These are phyloP conservation scores for Mycena galericulata DNA, from an alignment of 768 basidiomycete genomes.

Conservation along the genomic window DNA sequence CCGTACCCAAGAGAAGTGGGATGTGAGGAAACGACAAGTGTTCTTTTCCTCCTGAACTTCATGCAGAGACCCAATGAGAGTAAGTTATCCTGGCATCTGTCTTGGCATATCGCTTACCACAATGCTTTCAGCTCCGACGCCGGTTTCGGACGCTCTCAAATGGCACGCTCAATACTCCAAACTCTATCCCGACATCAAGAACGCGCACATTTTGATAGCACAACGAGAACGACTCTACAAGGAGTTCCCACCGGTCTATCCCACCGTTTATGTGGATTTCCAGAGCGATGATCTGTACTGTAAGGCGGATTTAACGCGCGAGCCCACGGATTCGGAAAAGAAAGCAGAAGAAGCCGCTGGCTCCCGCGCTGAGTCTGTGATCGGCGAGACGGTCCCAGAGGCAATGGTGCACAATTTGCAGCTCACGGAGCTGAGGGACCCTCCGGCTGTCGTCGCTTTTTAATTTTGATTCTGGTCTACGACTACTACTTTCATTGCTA, in stretches of 20 bases:
- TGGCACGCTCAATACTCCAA: neutral
- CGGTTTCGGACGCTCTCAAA: neutral
- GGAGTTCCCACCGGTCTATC: neutral
- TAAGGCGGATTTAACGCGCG: neutral
- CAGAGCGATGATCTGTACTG: neutral
- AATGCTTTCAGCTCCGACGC: neutral
- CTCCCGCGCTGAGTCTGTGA: too few species aligned
- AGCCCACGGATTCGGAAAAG: neutral
- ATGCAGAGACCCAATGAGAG: neutral
- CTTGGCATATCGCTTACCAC: neutral
- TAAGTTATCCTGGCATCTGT: neutral
- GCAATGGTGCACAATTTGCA: too few species aligned
- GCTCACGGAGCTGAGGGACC: too few species aligned
- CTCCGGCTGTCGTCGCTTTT: too few species aligned
- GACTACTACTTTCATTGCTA: too few species aligned
- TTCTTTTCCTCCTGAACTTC: neutral
- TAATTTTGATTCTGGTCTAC: too few species aligned
- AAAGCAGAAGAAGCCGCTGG: neutral
- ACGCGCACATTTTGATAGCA: neutral
- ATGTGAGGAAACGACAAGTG: neutral
- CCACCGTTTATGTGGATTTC: neutral
- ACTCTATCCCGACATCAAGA: neutral
- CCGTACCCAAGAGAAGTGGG: neutral
- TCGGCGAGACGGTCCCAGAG: too few species aligned
- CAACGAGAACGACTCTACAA: neutral